Base-by-base conservation (phyloP, 2,329 filamentous ascomycete species). In the Diaporthe citriasiana region DNA sequence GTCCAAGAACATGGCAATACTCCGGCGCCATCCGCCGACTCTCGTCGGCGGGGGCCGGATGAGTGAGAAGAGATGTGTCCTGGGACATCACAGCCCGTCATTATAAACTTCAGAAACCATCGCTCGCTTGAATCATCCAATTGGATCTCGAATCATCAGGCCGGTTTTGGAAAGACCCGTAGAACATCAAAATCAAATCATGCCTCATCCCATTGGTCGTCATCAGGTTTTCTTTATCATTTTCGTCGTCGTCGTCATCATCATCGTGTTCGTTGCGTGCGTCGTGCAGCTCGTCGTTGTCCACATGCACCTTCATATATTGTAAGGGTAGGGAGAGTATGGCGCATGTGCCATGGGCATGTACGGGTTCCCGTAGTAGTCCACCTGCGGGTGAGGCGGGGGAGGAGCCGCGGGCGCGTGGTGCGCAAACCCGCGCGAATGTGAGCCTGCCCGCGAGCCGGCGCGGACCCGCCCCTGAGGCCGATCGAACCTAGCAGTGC, bases 381-480 rank as follows among this genome's bases (percentile, higher is more conserved):
- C 74, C 17, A 47, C 56, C 40, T 30, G 35, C 4, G 51, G 70
- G 6, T 63, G 56, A 19, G 56, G 30, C 13, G 51, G 30, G 2
- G 25, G 53, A 8, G 59, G 38, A 17, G 74, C 47, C 5, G 57
- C 33, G 17, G 74, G 53, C 1, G 60, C 10, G 72, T 42, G 51
- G 45, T 60, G 66, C 71, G 55, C 55, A 50, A 66, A 50, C 42
- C 47, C 56, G 30, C 83, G 83, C 2, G 80, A 78, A 76, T 81
- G 86, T 22, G 87, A 88, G 73, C 85, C 85, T 3, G 88, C 84
- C 74, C 88, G 88, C 74, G 89, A 90, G 42, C 83, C 84, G 27
- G 87, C 84, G 71, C 86, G 87, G 72, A 80, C 81, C 60, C 86
- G 87, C 75, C 84, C 81, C 35, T 85, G 80, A 15, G 88, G 83